Evolutionary conservation across 2,329 filamentous ascomycete species (phyloP), one percentile per base, ranked within the genome.

Genomic region (Fusarium sp.): DNA sequence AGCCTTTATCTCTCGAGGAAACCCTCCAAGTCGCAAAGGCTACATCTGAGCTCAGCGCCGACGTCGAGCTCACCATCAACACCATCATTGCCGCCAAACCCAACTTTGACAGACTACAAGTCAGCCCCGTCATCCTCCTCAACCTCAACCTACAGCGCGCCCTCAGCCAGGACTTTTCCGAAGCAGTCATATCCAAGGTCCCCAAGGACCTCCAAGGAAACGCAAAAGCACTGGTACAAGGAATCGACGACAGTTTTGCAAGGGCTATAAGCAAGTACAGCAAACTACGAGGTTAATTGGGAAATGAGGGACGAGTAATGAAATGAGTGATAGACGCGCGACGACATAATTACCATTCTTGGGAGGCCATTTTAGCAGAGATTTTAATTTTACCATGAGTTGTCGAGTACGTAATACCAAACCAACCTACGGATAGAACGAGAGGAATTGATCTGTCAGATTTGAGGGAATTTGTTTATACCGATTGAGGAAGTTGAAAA

Each of bases 41-140:
- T 7, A 83, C 84, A 10, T 62, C 73, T 7, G 70, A 78, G 13
- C 81, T 87, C 32, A 78, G 81, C 50, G 61, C 51, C 17, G 77
- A 78, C n/a, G 83, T 86, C 68, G 81, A 84, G 71, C 60, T 73
- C 38, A 83, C 83, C 8, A 79, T 87, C 36, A 72, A 77, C 13
- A 79, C 79, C n/a, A 76, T 87, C 28, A 78, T 85, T 66, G 74
- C 65, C 17, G 76, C 81, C 34, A 86, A 86, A 78, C 80, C 77
- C 26, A 84, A 85, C 69, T 88, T 88, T 65, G 83, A 86, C 71
- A 78, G 78, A 44, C 75, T 86, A 11, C 59, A 85, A 4, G 71
- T 87, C 41, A 81, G 79, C 52, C 84, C 85, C 0, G 74, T 85
- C 41, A 85, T 88, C 41, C 77, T 85, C 44, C 48, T 84, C 22